Conservation (phyloP, 1,284 basidiomycete species). For the Lentinus polychrous region DNA sequence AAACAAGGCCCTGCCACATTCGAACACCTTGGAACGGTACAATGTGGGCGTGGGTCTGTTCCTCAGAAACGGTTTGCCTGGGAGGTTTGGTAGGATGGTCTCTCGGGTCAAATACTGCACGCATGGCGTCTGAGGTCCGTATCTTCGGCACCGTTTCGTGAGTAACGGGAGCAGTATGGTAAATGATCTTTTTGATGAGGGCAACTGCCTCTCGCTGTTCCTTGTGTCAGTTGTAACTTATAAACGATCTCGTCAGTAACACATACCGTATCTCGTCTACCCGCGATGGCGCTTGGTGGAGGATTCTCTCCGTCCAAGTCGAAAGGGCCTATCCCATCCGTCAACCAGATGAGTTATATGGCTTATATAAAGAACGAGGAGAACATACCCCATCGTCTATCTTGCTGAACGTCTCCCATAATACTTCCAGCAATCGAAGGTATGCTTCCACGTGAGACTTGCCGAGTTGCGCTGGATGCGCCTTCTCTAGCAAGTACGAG, state of each 20-base stretch:
- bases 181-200: slow-evolving; percentile 49
- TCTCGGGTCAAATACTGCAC: slow-evolving; percentile 42
- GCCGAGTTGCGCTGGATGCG: slow-evolving; percentile 1
- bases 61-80: slow-evolving; percentile 50
- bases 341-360: neutral
- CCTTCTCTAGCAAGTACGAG: slow-evolving; percentile 26
- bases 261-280: slow-evolving; percentile 51
- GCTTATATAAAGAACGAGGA: neutral
- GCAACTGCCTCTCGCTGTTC: slow-evolving; percentile 47
- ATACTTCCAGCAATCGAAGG: slow-evolving; percentile 10
- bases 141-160: slow-evolving; percentile 47
- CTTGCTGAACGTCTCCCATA: slow-evolving; percentile 14
- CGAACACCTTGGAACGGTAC: slow-evolving; percentile 44
- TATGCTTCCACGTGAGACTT: slow-evolving; percentile 8
- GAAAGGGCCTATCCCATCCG: slow-evolving; percentile 33
- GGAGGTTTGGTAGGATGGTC: slow-evolving; percentile 45
- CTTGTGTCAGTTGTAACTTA: slow-evolving; percentile 2
- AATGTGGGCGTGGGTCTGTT: slow-evolving; percentile 37
- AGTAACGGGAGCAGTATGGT: slow-evolving; percentile 48
- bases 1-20: slow-evolving; percentile 47
- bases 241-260: neutral
- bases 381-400: slow-evolving; percentile 23
- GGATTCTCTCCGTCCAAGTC: slow-evolving; percentile 54
- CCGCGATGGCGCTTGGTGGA: slow-evolving; percentile 58
- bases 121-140: slow-evolving; percentile 36